Conservation (phyloP, 2,329 filamentous ascomycete genomes). For the Gremmenia infestans region DNA sequence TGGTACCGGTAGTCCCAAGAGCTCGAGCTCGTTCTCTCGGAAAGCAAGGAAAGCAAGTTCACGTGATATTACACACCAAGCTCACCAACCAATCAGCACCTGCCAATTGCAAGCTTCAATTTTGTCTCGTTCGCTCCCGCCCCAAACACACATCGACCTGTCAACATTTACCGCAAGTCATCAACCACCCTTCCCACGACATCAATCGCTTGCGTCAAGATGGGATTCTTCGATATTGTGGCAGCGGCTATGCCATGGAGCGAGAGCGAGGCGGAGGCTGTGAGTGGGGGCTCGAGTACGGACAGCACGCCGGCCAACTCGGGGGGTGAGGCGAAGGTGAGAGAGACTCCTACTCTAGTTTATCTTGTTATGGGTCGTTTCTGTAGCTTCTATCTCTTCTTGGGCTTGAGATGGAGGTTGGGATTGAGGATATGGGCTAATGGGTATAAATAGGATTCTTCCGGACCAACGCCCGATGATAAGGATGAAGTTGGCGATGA, state of each 20-base stretch:
- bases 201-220: constrained; percentile 30
- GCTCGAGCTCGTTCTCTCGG: not conserved
- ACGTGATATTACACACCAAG: constrained; percentile 1
- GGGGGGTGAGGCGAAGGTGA: constrained; percentile 36
- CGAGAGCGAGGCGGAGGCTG: constrained; percentile 58
- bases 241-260: constrained; percentile 62
- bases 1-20: not conserved
- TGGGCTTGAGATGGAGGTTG: not conserved
- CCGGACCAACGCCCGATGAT: not conserved
- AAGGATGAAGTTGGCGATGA: constrained; percentile 38
- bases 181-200: not conserved
- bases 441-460: constrained; percentile 10
- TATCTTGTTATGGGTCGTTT: not conserved
- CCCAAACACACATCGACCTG: constrained; percentile 6
- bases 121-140: constrained; percentile 7
- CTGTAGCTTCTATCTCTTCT: not conserved
- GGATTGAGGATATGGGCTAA: not conserved
- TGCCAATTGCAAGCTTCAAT: constrained; percentile 21
- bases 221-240: constrained; percentile 65
- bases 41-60: not conserved
- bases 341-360: constrained; percentile 27
- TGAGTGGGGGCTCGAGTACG: constrained; percentile 5
- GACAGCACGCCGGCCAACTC: constrained; percentile 36
- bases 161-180: constrained; percentile 2
- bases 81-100: constrained; percentile 24